Evolutionary conservation across 306 rosid species (phyloP).

Genomic region (Dalbergia cochinchinensis): DNA sequence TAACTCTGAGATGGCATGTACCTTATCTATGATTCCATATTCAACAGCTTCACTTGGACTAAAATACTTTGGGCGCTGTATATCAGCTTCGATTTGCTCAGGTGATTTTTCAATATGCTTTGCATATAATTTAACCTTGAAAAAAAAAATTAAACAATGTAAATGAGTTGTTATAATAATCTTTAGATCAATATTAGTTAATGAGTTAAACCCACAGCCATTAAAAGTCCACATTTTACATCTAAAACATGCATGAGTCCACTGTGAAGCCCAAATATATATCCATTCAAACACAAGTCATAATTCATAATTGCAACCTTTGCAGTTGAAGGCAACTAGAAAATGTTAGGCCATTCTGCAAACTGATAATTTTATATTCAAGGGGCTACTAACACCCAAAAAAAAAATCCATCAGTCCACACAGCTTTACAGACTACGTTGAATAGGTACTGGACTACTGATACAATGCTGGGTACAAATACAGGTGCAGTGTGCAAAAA

Average conservation of each 20-base stretch:
- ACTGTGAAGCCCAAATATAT: slow-evolving; percentile 33
- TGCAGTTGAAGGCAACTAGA: slow-evolving; percentile 34
- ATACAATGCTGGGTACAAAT: no score
- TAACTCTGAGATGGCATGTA: slow-evolving; percentile 41
- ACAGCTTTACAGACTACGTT: neutral
- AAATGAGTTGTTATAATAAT: slow-evolving; percentile 38
- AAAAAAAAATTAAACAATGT: slow-evolving; percentile 35
- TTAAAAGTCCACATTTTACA: slow-evolving; percentile 31
- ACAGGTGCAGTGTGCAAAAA: no score
- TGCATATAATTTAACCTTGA: slow-evolving; percentile 83
- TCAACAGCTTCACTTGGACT: slow-evolving; percentile 98
- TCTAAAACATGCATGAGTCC: slow-evolving; percentile 11
- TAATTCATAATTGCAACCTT: slow-evolving; percentile 37
- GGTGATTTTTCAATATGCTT: slow-evolving; percentile 77
- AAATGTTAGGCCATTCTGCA: slow-evolving; percentile 36
- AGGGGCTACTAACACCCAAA: neutral
- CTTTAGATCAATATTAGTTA: slow-evolving; percentile 36
- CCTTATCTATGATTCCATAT: slow-evolving; percentile 98
- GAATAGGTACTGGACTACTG: no score
- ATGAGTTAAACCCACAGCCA: slow-evolving; percentile 13
- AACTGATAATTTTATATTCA: slow-evolving; percentile 18
- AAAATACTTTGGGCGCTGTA: slow-evolving; percentile 92
- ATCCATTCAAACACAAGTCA: slow-evolving; percentile 1
- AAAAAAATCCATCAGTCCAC: slow-evolving; percentile 10
- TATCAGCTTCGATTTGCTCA: slow-evolving; percentile 88